Evolutionary conservation across 257 asterid species (phyloP), one percentile per base, ranked within the genome.

Genomic region (Ligustrum vulgare): DNA sequence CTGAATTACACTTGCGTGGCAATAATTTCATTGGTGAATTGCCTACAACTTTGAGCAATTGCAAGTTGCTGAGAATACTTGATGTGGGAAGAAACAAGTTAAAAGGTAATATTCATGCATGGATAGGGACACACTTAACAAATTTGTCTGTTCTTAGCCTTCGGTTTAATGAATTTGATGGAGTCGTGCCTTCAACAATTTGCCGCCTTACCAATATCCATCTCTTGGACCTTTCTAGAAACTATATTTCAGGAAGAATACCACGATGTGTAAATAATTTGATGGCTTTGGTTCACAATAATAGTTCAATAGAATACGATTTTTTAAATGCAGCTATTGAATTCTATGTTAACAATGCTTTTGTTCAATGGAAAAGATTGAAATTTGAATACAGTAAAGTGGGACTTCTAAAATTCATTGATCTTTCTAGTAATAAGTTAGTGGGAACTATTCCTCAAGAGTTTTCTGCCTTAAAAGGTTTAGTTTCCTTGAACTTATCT

Each of bases 391-490:
- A 81, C 72, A 35, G 39, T 1, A 75, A 23, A 18, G 13, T 83
- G 10, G 10, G 43, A 36, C 75, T 72, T 47, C 77, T 84, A 6
- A 87, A 70, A 58, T 75, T 67, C 1, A 35, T 82, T 0, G 91
- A 82, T 72, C 79, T 86, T 22, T 84, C 91, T 0, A 74, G 82
- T 33, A 84, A 84, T 35, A 33, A 13, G 11, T 45, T 81, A 47
- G 69, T 32, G 5, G 86, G 86, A 32, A 60, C 41, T n/a, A 34
- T 85, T 6, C 89, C 86, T 0, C 8, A 13, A 12, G 71, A 75
- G 23, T 33, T 79, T 45, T 64, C 72, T 9, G 6, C n/a, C 6
- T 15, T 82, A 73, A 74, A 20, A n/a, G 84, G 79, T 56, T 67
- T 84, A 47, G 47, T 39, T 8, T 81, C 80, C 31, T 58, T 76